Conservation (phyloP, 306 rosid species). For the Cercis canadensis region DNA sequence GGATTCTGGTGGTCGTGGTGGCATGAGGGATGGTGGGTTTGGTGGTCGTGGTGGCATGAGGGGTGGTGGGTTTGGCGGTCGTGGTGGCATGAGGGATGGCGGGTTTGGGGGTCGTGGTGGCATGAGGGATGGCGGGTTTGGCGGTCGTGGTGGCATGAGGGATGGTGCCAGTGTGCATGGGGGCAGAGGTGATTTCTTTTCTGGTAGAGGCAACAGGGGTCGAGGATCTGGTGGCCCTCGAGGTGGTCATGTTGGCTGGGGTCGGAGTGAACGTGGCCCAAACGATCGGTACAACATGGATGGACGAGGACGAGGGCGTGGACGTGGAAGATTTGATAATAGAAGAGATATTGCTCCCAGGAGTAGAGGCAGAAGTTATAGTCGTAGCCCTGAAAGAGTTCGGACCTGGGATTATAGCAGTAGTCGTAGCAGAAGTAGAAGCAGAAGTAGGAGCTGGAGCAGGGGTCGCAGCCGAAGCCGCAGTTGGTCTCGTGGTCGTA, state of each 20-base stretch:
- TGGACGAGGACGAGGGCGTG: slow-evolving; percentile 82
- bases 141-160: slow-evolving; percentile 66
- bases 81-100: slow-evolving; percentile 68
- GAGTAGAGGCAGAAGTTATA: slow-evolving; percentile 78
- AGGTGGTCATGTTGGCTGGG: slow-evolving; percentile 71
- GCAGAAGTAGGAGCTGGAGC: slow-evolving; percentile 60
- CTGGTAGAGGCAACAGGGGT: slow-evolving; percentile 82
- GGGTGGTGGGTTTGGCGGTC: slow-evolving; percentile 55
- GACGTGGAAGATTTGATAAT: slow-evolving; percentile 83
- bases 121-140: slow-evolving; percentile 51
- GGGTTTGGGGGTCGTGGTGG: slow-evolving; percentile 71
- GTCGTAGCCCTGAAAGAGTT: slow-evolving; percentile 93
- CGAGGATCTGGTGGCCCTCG: slow-evolving; percentile 78
- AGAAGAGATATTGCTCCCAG: slow-evolving; percentile 67
- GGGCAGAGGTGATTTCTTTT: slow-evolving; percentile 80
- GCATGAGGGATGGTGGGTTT: slow-evolving; percentile 61
- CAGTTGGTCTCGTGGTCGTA: slow-evolving; percentile 62
- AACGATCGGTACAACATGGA: slow-evolving; percentile 68
- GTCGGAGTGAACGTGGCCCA: slow-evolving; percentile 70
- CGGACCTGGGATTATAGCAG: slow-evolving; percentile 80
- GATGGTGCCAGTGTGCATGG: slow-evolving; percentile 62
- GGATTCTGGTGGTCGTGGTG: slow-evolving; percentile 69
- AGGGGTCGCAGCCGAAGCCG: slow-evolving; percentile 62
- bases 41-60: slow-evolving; percentile 70
- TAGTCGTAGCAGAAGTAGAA: slow-evolving; percentile 57